Evolutionary conservation across 306 rosid genomes (phyloP), one percentile per base, ranked within the genome.

Genomic region (Castanospermum australe): DNA sequence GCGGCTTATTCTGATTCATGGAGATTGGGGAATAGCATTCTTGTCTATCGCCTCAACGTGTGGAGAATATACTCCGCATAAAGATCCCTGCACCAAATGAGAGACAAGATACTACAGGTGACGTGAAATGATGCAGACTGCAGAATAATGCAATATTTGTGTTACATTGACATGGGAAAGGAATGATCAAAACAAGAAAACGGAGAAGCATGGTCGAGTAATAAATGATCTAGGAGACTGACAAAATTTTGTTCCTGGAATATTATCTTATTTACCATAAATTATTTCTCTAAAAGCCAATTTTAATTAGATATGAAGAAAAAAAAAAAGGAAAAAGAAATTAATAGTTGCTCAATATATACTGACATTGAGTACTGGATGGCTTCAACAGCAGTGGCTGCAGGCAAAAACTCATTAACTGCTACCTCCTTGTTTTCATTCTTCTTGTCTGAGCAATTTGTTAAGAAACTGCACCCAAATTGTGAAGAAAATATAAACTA

Each of bases 351-450:
- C 8, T 71, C 2, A 60, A 76, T 30, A 79, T 74, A 66, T 42
- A 81, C 92, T 80, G 32, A 93, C 98, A 93, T 93, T 22, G 98
- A 89, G 91, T 90, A 54, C 87, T 96, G 96, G 78, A 96, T 89
- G 75, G 98, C 97, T 52, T 96, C 98, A 62, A 67, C 22, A 44
- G 99, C 99, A 63, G 85, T 81, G 10, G 85, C 18, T 7, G 93
- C 84, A 45, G 97, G 98, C 79, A 96, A 80, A 67, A 96, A 96
- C 0, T 92, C 98, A 56, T 95, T 86, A 39, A 95, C 99, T 10
- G 98, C 99, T 28, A 95, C 99, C 87, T 93, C 99, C 84, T 95
- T 95, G 89, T 95, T 85, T 86, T 95, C 99, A 80, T 93, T 95
- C 83, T 93, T 95, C 90, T 95, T 95, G 85, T 95, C 99, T 95